Percentiles rank a stretch among this genome's conserved stretches.
These are phyloP conservation scores for Flaveria trinervia DNA, from an alignment of 129 eudicot genomes.

Conservation along the genomic window DNA sequence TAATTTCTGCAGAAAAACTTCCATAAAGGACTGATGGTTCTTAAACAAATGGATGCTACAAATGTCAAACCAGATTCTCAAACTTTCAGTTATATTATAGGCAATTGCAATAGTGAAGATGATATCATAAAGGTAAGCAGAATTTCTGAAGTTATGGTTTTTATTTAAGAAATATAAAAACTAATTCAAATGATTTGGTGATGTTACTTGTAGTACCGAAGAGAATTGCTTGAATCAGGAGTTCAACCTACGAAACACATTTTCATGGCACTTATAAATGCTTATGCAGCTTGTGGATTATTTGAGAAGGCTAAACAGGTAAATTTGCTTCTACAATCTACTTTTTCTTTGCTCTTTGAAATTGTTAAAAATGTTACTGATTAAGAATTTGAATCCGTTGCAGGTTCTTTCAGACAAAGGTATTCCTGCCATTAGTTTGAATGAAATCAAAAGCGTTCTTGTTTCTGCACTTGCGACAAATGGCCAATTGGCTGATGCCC, in stretches of 20 bases:
- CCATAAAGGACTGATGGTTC: slow-evolving; percentile 55
- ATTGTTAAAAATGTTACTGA: slow-evolving; percentile 17
- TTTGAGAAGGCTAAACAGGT: slow-evolving; percentile 86
- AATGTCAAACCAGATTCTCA: slow-evolving; percentile 63
- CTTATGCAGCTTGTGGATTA: slow-evolving; percentile 80
- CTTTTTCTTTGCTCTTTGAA: not conserved
- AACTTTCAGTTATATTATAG: slow-evolving; percentile 79
- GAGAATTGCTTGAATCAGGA: slow-evolving; percentile 45
- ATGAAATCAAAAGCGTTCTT: slow-evolving; percentile 76
- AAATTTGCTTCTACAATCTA: not conserved
- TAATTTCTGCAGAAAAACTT: slow-evolving; percentile 58
- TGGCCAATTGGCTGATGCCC: slow-evolving; percentile 70
- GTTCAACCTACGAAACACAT: slow-evolving; percentile 61
- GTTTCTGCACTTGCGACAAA: slow-evolving; percentile 75
- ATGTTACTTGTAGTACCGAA: slow-evolving; percentile 51
- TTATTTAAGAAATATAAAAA: not conserved
- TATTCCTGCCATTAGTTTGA: slow-evolving; percentile 43
- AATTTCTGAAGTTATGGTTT: slow-evolving; percentile 6
- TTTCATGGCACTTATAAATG: slow-evolving; percentile 81
- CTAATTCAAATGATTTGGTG: slow-evolving; percentile 22
- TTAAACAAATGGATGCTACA: slow-evolving; percentile 81
- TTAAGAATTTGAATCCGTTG: slow-evolving; percentile 6
- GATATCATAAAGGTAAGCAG: slow-evolving; percentile 61
- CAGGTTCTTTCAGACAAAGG: slow-evolving; percentile 62
- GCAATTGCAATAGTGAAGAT: slow-evolving; percentile 55